Conservation (phyloP, 345 rosid species). For the Gossypium stocksii region DNA sequence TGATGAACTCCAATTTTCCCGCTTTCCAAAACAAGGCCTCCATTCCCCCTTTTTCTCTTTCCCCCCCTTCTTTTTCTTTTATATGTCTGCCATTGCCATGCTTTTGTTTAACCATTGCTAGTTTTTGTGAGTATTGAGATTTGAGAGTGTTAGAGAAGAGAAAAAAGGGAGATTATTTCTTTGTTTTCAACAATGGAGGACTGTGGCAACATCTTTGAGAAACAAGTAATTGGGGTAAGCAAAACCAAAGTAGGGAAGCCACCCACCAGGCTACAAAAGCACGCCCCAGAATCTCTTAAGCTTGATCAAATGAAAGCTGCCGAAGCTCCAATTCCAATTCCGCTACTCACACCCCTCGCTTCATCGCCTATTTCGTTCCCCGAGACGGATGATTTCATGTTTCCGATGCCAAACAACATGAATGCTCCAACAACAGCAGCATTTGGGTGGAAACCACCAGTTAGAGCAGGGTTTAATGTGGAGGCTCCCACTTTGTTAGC, state of each 20-base stretch:
- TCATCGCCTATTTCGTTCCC: slow-evolving; percentile 27
- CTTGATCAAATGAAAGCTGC: slow-evolving; percentile 17
- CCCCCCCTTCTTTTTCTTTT: neutral
- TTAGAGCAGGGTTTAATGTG: slow-evolving; percentile 13
- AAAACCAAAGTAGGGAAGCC: slow-evolving; percentile 31
- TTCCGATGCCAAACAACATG: slow-evolving; percentile 16
- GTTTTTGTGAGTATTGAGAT: neutral
- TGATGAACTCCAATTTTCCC: slow-evolving; percentile 5
- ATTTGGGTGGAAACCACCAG: slow-evolving; percentile 25
- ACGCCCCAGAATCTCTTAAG: slow-evolving; percentile 44
- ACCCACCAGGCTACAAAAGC: slow-evolving; percentile 59
- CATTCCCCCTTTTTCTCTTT: neutral
- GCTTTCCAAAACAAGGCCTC: neutral
- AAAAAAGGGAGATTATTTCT: neutral
- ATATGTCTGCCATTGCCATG: neutral
- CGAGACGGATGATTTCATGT: slow-evolving; percentile 23
- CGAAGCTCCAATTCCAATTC: slow-evolving; percentile 47
- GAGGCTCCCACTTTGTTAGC: slow-evolving; percentile 31
- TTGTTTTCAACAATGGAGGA: slow-evolving; percentile 20
- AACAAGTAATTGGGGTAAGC: slow-evolving; percentile 16
- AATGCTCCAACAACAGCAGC: neutral
- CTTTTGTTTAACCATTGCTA: neutral
- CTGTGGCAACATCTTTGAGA: slow-evolving; percentile 23
- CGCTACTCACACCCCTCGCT: slow-evolving; percentile 50
- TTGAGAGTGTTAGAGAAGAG: neutral